Conservation (phyloP, 768 basidiomycete species). For the Amanita polypyramis region DNA sequence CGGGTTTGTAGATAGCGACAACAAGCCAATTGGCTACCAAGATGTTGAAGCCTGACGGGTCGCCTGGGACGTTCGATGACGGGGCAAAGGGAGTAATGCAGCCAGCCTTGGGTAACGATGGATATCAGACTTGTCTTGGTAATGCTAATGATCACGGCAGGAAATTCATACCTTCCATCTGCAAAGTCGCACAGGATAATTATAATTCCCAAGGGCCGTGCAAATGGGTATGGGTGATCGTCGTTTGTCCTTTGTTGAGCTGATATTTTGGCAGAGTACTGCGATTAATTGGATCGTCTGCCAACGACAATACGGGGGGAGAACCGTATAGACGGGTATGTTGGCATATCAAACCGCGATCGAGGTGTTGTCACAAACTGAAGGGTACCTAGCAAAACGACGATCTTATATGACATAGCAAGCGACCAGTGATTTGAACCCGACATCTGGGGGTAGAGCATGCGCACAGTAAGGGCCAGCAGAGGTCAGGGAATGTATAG, state of each 20-base stretch:
- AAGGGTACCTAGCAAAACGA: background rate
- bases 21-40: slow-evolving; percentile 68
- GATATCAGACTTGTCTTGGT: background rate
- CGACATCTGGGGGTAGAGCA: background rate
- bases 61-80: slow-evolving; percentile 54
- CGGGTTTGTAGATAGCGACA: slow-evolving; percentile 26
- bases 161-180: slow-evolving; percentile 29
- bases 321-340: slow-evolving; percentile 1
- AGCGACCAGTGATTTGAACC: slow-evolving; percentile 5
- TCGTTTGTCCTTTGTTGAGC: background rate
- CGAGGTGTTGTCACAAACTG: background rate
- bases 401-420: slow-evolving; percentile 1
- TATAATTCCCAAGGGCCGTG: slow-evolving; percentile 11
- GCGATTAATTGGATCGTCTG: background rate
- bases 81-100: slow-evolving; percentile 53
- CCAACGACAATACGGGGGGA: background rate
- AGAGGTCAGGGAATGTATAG: background rate
- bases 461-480: background rate
- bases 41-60: slow-evolving; percentile 52
- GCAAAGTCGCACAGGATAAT: slow-evolving; percentile 15
- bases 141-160: slow-evolving; percentile 11
- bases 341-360: background rate
- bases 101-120: slow-evolving; percentile 46
- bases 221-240: slow-evolving; percentile 10
- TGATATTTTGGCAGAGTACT: background rate